Base-by-base conservation (phyloP, 2,329 filamentous ascomycete species). In the Trichoderma arundinaceum region DNA sequence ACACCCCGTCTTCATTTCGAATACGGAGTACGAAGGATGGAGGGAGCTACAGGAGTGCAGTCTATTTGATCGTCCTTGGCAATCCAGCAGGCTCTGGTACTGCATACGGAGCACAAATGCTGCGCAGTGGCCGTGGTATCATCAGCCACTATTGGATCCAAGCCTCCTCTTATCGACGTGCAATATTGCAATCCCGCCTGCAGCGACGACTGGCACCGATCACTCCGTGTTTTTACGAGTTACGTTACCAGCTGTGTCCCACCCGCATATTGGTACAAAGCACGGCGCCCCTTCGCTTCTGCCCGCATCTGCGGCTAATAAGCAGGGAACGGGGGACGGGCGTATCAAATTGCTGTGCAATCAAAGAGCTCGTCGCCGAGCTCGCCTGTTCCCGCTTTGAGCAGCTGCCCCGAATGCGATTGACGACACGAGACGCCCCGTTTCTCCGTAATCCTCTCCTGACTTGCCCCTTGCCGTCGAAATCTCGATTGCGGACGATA, bases 361-460 rank as follows among this genome's bases (percentile, higher is more conserved):
- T 64, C 60, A 64, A 64, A 56, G 19, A n/a, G 52, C 48, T 53
- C 43, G 48, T 53, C 46, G 33, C 39, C 38, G 19, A 44, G 46
- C 60, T 64, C 49, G 60, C 51, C 51, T 64, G 60, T 64, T 64
- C 60, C 60, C 60, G 51, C 60, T 64, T 64, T 64, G 51, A 64
- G 60, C 60, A 64, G 49, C 60, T 64, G 49, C 51, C 33, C 60
- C 60, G 60, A 62, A 44, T 63, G 60, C 60, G 51, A 63, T 64
- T 54, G 51, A 64, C 38, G 59, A 62, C 59, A 53, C 59, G 58
- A 61, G 35, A 63, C 51, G 48, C 60, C 60, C 60, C 60, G 39
- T 63, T 61, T 61, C 58, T 61, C 59, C 58, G 58, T 52, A 53
- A 52, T 41, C 39, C 48, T 53, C 59, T 62, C 59, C 59, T 62